phyloP scores from a whole-genome alignment of 176 grass and related monocot genomes.

The Cenchrus fungigraminus region DNA sequence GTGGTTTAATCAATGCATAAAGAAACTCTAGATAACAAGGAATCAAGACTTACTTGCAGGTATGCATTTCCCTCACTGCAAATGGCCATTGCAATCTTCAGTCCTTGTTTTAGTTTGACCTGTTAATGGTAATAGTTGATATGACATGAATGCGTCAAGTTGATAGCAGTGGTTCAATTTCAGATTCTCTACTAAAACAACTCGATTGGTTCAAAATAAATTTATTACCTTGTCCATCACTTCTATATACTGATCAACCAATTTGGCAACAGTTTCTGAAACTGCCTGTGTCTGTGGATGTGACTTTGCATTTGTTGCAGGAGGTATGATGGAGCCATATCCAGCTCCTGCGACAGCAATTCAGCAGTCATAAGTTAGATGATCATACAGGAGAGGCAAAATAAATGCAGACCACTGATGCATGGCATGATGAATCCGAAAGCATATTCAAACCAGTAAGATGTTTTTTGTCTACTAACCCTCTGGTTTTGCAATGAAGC shows the following conservation, averaged over 20 bases:
- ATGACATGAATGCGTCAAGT: neutral
- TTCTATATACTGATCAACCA: constrained; percentile 69
- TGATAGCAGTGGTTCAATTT: neutral
- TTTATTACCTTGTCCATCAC: constrained; percentile 82
- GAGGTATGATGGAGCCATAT: constrained; percentile 74
- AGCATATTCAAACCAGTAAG: neutral
- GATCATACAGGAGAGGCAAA: neutral
- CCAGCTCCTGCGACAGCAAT: constrained; percentile 56
- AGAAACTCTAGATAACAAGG: constrained; percentile 20
- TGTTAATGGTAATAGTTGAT: constrained; percentile 44
- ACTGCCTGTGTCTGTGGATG: constrained; percentile 54
- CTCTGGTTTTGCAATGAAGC: constrained; percentile 76
- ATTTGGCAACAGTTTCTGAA: constrained; percentile 60
- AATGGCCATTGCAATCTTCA: constrained; percentile 74
- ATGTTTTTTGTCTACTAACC: constrained; percentile 45
- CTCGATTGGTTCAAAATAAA: constrained; percentile 14
- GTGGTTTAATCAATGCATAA: constrained; percentile 11
- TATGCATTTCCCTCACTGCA: constrained; percentile 80
- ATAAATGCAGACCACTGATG: neutral
- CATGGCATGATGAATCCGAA: neutral
- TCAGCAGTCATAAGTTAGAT: neutral
- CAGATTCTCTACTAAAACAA: neutral
- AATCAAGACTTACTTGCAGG: constrained; percentile 59
- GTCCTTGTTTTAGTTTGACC: constrained; percentile 88
- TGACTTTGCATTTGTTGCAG: constrained; percentile 56